Evolutionary conservation across 2,329 filamentous ascomycete species (phyloP).

Genomic region (Beauveria asiatica): DNA sequence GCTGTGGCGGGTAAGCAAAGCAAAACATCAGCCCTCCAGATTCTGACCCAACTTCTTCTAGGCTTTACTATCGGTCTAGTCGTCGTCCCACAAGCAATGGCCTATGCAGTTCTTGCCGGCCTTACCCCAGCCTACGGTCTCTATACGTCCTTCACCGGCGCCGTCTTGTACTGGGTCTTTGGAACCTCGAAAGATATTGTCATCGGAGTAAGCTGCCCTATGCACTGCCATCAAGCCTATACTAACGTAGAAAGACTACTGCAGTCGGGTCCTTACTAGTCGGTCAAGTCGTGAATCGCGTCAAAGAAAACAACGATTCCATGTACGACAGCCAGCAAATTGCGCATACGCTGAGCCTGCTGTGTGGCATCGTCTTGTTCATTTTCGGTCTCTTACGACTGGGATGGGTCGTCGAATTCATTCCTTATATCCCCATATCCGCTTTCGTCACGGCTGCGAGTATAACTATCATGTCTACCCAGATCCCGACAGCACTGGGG

Average conservation of each 20-base stretch:
- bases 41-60: slow-evolving; percentile 9
- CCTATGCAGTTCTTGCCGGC: slow-evolving; percentile 64
- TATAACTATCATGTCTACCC: slow-evolving; percentile 41
- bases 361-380: slow-evolving; percentile 36
- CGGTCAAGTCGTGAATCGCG: slow-evolving; percentile 34
- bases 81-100: slow-evolving; percentile 73
- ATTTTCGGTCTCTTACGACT: slow-evolving; percentile 37
- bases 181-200: slow-evolving; percentile 81
- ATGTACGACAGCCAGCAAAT: slow-evolving; percentile 30
- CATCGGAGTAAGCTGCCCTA: slow-evolving; percentile 45
- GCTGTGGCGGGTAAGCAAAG: slow-evolving; percentile 54
- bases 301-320: slow-evolving; percentile 26
- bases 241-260: slow-evolving; percentile 38
- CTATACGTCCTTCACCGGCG: slow-evolving; percentile 77
- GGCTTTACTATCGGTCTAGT: slow-evolving; percentile 51
- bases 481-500: slow-evolving; percentile 36
- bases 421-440: slow-evolving; percentile 40
- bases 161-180: slow-evolving; percentile 74
- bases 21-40: neutral
- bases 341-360: slow-evolving; percentile 35
- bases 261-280: slow-evolving; percentile 43
- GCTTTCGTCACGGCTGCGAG: slow-evolving; percentile 44
- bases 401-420: slow-evolving; percentile 44
- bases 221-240: accelerated
- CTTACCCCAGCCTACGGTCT: slow-evolving; percentile 62